Evolutionary conservation across 345 rosid genomes (phyloP).

Genomic region (Viola odorata): DNA sequence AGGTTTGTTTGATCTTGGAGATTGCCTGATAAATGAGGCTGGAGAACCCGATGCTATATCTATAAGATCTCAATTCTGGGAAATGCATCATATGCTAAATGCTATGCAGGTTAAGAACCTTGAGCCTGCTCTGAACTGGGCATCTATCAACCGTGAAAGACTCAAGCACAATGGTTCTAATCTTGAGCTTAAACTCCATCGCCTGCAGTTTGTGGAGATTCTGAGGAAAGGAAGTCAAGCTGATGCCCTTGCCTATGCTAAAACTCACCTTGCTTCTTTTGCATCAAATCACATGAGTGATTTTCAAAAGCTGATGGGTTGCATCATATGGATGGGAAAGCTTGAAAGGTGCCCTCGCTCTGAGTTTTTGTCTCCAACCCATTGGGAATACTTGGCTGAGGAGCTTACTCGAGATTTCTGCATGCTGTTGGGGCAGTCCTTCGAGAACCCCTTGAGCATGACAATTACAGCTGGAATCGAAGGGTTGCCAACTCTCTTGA

Average conservation of each 20-base stretch:
- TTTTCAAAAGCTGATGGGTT: constrained; percentile 46
- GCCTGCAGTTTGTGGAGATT: constrained; percentile 56
- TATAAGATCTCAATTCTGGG: constrained; percentile 46
- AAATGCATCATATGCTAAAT: constrained; percentile 49
- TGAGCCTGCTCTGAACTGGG: constrained; percentile 80
- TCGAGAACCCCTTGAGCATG: constrained; percentile 41
- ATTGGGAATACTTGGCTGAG: constrained; percentile 45
- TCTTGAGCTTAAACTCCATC: constrained; percentile 55
- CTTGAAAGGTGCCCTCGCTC: constrained; percentile 55
- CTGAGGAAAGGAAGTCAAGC: constrained; percentile 40
- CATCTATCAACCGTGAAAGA: constrained; percentile 37
- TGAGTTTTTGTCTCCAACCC: constrained; percentile 35
- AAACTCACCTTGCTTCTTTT: constrained; percentile 43
- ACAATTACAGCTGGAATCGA: constrained; percentile 61
- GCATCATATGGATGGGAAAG: constrained; percentile 45
- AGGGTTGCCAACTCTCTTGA: constrained; percentile 61
- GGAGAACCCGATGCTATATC: constrained; percentile 38
- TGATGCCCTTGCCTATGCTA: constrained; percentile 59
- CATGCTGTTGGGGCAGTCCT: constrained; percentile 46
- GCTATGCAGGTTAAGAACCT: constrained; percentile 46
- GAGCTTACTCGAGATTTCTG: constrained; percentile 48
- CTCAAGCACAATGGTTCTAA: constrained; percentile 43
- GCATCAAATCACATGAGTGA: constrained; percentile 32
- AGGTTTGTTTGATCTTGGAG: constrained; percentile 78
- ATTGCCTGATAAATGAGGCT: constrained; percentile 59